phyloP scores from a whole-genome alignment of 768 basidiomycete genomes.

The Phylloporus scabripes region DNA sequence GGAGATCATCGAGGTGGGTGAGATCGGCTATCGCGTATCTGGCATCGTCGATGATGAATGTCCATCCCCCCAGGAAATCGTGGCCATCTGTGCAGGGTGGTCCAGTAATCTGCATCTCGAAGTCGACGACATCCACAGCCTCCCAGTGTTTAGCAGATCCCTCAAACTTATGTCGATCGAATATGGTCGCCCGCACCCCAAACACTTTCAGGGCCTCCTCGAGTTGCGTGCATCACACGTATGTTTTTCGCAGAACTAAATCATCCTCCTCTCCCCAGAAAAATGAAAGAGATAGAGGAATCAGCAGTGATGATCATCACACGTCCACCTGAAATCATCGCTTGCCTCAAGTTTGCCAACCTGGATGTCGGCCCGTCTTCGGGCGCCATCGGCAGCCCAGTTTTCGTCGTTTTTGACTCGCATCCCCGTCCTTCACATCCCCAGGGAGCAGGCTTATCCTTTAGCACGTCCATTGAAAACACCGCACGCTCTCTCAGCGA shows the following conservation, averaged over 20 bases:
- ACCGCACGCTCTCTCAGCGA: constrained; percentile 41
- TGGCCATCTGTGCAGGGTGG: constrained; percentile 55
- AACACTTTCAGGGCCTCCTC: constrained; percentile 32
- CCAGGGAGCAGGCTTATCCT: constrained; percentile 52
- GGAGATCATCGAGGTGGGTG: constrained; percentile 24
- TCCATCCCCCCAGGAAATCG: constrained; percentile 41
- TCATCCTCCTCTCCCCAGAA: constrained; percentile 12
- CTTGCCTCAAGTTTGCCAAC: constrained; percentile 38
- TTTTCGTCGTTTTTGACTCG: constrained; percentile 63
- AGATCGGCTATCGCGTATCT: neutral
- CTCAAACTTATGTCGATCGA: constrained; percentile 33
- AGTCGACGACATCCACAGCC: constrained; percentile 45
- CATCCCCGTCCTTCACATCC: constrained; percentile 58
- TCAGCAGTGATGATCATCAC: constrained; percentile 50
- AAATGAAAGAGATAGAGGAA: constrained; percentile 15
- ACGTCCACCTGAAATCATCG: constrained; percentile 65
- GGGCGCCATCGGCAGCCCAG: constrained; percentile 12
- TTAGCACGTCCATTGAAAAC: constrained; percentile 42
- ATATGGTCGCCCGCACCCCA: constrained; percentile 35
- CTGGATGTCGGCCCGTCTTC: neutral
- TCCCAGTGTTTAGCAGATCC: constrained; percentile 45
- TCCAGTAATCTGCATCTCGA: constrained; percentile 48
- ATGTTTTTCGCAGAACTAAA: neutral
- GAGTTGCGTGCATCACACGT: constrained; percentile 15
- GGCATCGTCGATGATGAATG: neutral